A percentile compares a stretch with the other conserved stretches of the same genome.
phyloP scores from a whole-genome alignment of 345 rosid genomes.

The Lumnitzera littorea region DNA sequence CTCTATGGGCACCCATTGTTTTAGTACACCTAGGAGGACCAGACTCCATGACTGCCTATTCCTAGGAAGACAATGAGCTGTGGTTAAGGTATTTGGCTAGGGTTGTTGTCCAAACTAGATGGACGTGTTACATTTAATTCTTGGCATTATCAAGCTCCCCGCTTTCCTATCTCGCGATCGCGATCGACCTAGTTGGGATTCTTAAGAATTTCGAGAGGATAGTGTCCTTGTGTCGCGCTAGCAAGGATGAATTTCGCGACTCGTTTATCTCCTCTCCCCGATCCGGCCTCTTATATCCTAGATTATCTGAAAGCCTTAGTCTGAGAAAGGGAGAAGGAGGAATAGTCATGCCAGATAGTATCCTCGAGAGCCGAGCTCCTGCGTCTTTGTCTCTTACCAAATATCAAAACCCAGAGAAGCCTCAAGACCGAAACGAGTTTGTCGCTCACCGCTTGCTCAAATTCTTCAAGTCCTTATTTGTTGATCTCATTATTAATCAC shows the following conservation, averaged over 20 bases:
- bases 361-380: not conserved
- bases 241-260: constrained; percentile 23
- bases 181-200: constrained; percentile 26
- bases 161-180: constrained; percentile 13
- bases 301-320: constrained; percentile 8
- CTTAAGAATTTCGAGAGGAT: constrained; percentile 37
- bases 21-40: constrained; percentile 26
- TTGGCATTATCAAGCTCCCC: constrained; percentile 13
- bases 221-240: constrained; percentile 28
- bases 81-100: constrained; percentile 22
- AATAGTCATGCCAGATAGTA: not conserved
- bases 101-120: constrained; percentile 7
- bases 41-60: not conserved
- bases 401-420: no score
- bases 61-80: constrained; percentile 1
- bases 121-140: constrained; percentile 25
- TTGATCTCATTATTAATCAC: constrained; percentile 24
- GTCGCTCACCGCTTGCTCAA: constrained; percentile 17
- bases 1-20: constrained; percentile 29
- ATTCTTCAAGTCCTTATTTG: constrained; percentile 31
- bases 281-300: constrained; percentile 21
- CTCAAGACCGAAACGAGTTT: not conserved
- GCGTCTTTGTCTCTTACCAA: not conserved
- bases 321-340: constrained; percentile 4
- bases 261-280: constrained; percentile 15